Evolutionary conservation across 2,329 filamentous ascomycete species (phyloP).

Genomic region (Niveomyces coronatus): DNA sequence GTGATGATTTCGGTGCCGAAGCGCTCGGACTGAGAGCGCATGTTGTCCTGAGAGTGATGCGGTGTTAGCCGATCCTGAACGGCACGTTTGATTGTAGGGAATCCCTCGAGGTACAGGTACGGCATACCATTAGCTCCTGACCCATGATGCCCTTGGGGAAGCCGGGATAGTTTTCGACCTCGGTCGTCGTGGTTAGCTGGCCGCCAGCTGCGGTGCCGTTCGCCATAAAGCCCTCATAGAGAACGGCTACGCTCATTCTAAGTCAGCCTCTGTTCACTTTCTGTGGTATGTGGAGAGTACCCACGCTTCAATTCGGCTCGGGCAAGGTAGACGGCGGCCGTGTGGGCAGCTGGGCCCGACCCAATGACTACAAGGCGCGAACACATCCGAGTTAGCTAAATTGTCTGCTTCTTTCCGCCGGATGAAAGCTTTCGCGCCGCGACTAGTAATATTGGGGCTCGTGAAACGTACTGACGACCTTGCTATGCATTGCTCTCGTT

Average conservation of each 20-base stretch:
- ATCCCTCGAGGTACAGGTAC: no score
- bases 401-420: neutral
- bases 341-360: conserved; percentile 95
- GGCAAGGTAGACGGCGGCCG: conserved; percentile 90
- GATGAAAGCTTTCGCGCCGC: neutral
- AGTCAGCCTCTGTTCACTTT: neutral
- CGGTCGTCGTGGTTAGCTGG: conserved; percentile 95
- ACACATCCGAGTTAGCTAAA: conserved; percentile 2
- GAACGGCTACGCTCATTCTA: conserved; percentile 46
- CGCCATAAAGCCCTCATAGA: conserved; percentile 97
- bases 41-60: conserved; percentile 53
- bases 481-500: conserved; percentile 72
- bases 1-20: conserved; percentile 91
- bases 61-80: conserved; percentile 7
- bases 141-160: conserved; percentile 88
- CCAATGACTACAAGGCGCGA: conserved; percentile 53
- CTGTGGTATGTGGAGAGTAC: conserved; percentile 16
- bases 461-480: conserved; percentile 67
- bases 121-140: conserved; percentile 66
- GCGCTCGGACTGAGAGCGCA: conserved; percentile 81
- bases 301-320: conserved; percentile 83
- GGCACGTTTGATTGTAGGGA: no score
- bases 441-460: neutral
- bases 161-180: conserved; percentile 96
- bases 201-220: conserved; percentile 94